Evolutionary conservation across 352 stramenopile genomes (phyloP), one percentile per base, ranked within the genome.

Genomic region (Phytophthora syringae): DNA sequence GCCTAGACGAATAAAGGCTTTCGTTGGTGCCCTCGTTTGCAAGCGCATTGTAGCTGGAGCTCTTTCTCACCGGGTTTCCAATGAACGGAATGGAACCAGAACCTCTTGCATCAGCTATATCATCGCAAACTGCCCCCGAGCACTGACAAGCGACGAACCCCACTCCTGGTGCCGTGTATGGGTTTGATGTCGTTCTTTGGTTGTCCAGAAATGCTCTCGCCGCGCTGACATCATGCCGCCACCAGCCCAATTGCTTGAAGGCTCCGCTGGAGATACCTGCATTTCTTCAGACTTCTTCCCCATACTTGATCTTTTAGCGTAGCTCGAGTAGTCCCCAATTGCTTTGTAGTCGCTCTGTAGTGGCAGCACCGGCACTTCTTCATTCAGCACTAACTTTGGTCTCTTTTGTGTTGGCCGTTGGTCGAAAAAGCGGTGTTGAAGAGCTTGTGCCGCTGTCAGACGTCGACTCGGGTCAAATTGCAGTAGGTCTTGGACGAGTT

Each of bases 401-500:
- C 47, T 63, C 12, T 76, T 74, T 16, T 78, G 45, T 55, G 72
- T 67, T 4, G 86, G 69, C n/a, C 86, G 72, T 7, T 89, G 80
- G 49, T 88, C 77, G 43, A 98, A 98, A 73, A 95, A 98, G n/a
- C 90, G 84, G 67, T 98, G 92, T 76, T 98, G 92, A 53, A 98
- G 75, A n/a, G 86, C 83, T 67, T 98, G 91, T 0, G 79, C 64
- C 2, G 95, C 93, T 30, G 90, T 98, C 16, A 95, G 76, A 4
- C 96, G 76, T 36, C 84, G 66, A 52, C 91, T 88, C 28, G 96
- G 95, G 62, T 98, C 92, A 68, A 93, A 98, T 47, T 95, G 79
- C n/a, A 98, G 58, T 37, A 98, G 75, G 54, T 97, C 88, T 32
- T 82, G 76, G 42, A 99, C 82, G 20, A 98, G 77, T 40, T 94